phyloP scores from a whole-genome alignment of 257 asterid genomes.

The Petunia axillaris region DNA sequence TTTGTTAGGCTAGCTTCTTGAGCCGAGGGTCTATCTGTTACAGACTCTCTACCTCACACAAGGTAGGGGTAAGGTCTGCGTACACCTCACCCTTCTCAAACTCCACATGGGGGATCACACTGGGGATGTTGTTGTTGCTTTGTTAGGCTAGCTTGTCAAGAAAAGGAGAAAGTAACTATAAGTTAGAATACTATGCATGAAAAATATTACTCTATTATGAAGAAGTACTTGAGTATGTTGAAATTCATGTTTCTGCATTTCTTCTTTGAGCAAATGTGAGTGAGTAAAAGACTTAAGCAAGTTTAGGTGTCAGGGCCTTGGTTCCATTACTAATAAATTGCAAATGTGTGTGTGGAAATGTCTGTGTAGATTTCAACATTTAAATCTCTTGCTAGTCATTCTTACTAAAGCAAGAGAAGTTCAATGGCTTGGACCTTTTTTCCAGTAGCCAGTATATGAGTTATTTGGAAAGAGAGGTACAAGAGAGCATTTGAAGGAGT shows the following conservation, averaged over 20 bases:
- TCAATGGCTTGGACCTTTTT: no score
- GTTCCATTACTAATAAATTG: background rate
- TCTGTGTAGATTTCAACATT: background rate
- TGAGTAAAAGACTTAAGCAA: background rate
- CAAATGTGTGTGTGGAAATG: background rate
- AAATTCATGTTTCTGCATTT: background rate
- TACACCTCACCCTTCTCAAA: no score
- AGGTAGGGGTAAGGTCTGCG: no score
- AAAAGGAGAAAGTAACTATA: background rate
- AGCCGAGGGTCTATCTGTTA: no score
- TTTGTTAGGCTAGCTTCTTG: constrained; percentile 5
- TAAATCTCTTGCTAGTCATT: background rate
- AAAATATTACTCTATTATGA: constrained; percentile 6
- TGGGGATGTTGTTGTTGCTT: background rate
- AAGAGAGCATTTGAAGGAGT: no score
- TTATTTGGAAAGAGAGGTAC: no score
- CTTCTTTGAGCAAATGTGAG: background rate
- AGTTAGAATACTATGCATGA: background rate
- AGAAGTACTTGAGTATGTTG: constrained; percentile 1
- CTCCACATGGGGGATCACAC: no score
- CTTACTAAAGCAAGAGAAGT: background rate
- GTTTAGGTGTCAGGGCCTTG: background rate
- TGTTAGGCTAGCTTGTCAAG: constrained; percentile 2
- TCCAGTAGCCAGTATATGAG: no score
- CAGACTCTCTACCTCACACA: no score